phyloP scores from a whole-genome alignment of 1,284 basidiomycete species.

The Ustilago crameri region DNA sequence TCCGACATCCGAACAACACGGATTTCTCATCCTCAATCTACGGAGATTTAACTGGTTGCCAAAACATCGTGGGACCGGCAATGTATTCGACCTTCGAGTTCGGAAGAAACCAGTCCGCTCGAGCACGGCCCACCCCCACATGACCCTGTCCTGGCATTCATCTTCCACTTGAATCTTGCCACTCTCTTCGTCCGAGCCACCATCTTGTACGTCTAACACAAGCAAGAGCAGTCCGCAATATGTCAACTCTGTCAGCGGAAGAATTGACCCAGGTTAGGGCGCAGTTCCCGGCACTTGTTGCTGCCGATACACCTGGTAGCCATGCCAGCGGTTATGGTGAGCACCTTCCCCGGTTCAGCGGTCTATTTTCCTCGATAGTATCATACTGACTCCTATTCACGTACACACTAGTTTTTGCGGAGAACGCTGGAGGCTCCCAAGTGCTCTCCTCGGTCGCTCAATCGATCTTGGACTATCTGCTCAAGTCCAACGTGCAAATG shows the following conservation, averaged over 20 bases:
- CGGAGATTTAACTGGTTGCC: no score
- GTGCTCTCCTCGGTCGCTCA: slow-evolving; percentile 71
- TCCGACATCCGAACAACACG: no score
- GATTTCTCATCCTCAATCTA: no score
- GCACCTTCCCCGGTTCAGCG: not conserved
- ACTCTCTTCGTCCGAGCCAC: no score
- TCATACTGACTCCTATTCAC: not conserved
- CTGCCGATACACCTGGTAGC: slow-evolving; percentile 6
- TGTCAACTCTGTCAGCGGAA: not conserved
- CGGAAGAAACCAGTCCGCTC: no score
- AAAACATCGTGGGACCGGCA: no score
- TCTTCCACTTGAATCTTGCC: no score
- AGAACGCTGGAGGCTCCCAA: slow-evolving; percentile 84
- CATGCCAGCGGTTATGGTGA: not conserved
- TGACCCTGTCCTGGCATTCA: no score
- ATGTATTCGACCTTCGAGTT: no score
- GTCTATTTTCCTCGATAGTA: not conserved
- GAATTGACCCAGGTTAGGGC: slow-evolving; percentile 12
- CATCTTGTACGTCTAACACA: no score
- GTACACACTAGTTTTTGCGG: slow-evolving; percentile 72
- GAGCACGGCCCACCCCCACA: no score
- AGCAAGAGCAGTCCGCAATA: not conserved
- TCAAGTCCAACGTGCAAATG: slow-evolving; percentile 79
- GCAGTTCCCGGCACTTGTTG: slow-evolving; percentile 23
- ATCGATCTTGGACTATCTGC: slow-evolving; percentile 76